phyloP scores from a whole-genome alignment of 2,329 filamentous ascomycete species.

The Xylaria sp. region DNA sequence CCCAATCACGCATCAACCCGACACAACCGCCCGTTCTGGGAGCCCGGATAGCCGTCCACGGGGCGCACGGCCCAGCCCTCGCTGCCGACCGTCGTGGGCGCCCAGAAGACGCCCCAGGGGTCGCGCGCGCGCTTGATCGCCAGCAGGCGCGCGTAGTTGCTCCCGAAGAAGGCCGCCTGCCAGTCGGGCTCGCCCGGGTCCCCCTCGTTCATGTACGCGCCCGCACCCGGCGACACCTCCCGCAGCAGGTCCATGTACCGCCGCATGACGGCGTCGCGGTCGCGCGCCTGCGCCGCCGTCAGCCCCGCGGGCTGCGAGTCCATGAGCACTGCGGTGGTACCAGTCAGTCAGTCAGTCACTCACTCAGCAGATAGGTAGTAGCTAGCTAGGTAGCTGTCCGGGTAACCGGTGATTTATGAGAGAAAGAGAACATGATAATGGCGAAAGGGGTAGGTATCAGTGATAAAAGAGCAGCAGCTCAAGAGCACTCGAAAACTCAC shows the following conservation, averaged over 20 bases:
- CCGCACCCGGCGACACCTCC: constrained; percentile 43
- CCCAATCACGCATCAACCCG: constrained; percentile 7
- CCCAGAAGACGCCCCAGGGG: constrained; percentile 50
- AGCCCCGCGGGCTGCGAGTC: constrained; percentile 28
- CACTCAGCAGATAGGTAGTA: too few species aligned
- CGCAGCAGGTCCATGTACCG: constrained; percentile 34
- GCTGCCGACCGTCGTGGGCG: constrained; percentile 53
- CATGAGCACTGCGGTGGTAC: constrained; percentile 40
- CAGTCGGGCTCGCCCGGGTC: constrained; percentile 52
- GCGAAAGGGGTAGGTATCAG: too few species aligned
- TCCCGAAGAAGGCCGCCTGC: constrained; percentile 51
- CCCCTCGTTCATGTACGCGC: constrained; percentile 57
- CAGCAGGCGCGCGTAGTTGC: constrained; percentile 46
- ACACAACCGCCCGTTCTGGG: constrained; percentile 32
- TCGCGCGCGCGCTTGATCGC: constrained; percentile 55
- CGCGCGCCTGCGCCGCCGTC: constrained; percentile 27
- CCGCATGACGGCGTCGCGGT: constrained; percentile 31
- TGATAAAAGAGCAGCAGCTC: too few species aligned
- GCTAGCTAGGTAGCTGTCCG: too few species aligned
- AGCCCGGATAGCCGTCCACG: constrained; percentile 27
- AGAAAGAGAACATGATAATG: too few species aligned
- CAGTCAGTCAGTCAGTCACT: too few species aligned
- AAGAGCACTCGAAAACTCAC: too few species aligned
- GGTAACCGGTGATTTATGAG: too few species aligned
- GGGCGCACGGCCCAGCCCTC: constrained; percentile 48